A percentile compares a stretch with the other conserved stretches of the same genome.
Evolutionary conservation across 129 eudicot genomes (phyloP).

Genomic region (Centella asiatica): DNA sequence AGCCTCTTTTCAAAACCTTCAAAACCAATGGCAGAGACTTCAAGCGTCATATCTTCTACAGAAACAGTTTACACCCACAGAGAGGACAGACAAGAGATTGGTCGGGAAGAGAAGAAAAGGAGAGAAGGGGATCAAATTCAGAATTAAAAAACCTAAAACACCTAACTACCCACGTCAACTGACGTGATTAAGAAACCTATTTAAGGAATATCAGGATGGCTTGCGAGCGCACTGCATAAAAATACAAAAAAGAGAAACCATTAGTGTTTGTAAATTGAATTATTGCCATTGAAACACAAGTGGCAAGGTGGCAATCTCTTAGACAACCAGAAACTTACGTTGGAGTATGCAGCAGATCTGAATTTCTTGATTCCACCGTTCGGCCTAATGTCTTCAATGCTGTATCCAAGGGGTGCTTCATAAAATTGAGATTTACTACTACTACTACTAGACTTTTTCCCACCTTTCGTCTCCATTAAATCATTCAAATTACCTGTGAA

Average conservation of each 20-base stretch:
- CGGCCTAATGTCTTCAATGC: constrained; percentile 99
- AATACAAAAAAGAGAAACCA: constrained; percentile 3
- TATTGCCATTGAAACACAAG: background rate
- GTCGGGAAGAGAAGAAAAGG: constrained; percentile 52
- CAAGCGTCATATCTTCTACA: constrained; percentile 29
- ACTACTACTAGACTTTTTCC: constrained; percentile 95
- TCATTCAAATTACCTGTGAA: constrained; percentile 52
- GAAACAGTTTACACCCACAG: constrained; percentile 11
- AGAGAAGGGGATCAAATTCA: constrained; percentile 31
- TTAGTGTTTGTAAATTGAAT: background rate
- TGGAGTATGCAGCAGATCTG: constrained; percentile 99
- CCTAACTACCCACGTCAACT: constrained; percentile 41
- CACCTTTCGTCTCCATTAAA: constrained; percentile 95
- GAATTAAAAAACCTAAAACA: constrained; percentile 26
- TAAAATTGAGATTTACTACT: constrained; percentile 53
- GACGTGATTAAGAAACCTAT: constrained; percentile 29
- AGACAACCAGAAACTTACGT: constrained; percentile 43
- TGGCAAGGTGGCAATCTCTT: background rate
- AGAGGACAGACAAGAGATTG: constrained; percentile 17
- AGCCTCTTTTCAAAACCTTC: constrained; percentile 98
- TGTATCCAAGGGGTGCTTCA: constrained; percentile 97
- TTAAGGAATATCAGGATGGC: constrained; percentile 78
- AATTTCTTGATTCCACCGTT: constrained; percentile 98
- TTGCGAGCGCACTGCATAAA: constrained; percentile 97
- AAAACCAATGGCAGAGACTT: constrained; percentile 82